Percentiles rank a stretch among this genome's conserved stretches.
Conservation (phyloP, 352 stramenopile species). For the Aphanomyces euteiches region DNA sequence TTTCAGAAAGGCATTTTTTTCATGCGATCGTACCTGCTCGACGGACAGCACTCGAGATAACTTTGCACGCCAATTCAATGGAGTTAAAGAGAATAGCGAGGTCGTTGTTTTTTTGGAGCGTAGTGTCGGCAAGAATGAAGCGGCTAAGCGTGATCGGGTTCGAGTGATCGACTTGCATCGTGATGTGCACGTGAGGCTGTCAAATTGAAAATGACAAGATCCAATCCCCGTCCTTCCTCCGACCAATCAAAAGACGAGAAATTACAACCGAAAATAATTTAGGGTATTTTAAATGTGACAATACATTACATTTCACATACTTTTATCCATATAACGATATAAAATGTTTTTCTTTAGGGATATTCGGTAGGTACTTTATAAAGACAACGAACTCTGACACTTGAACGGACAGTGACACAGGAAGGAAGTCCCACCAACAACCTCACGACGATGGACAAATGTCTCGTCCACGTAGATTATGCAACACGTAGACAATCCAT, state of each 20-base stretch:
- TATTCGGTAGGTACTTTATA: too few relatives aligned
- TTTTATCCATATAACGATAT: too few relatives aligned
- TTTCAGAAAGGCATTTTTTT: neutral
- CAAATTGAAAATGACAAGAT: constrained; percentile 3
- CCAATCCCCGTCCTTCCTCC: neutral
- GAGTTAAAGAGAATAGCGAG: constrained; percentile 95
- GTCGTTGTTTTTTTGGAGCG: constrained; percentile 90
- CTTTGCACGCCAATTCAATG: constrained; percentile 95
- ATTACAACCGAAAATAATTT: constrained; percentile 3
- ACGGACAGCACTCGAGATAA: constrained; percentile 95
- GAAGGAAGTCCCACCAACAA: too few relatives aligned
- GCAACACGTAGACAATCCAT: too few relatives aligned
- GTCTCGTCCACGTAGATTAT: too few relatives aligned
- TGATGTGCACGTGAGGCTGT: neutral
- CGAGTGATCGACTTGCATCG: constrained; percentile 54
- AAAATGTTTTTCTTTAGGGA: too few relatives aligned
- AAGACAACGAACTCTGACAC: too few relatives aligned
- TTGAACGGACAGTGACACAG: too few relatives aligned
- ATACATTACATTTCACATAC: too few relatives aligned
- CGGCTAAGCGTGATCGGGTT: constrained; percentile 92
- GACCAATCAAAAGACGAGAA: constrained; percentile 2
- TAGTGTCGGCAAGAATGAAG: constrained; percentile 92
- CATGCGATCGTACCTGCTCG: constrained; percentile 76
- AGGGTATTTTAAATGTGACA: neutral
- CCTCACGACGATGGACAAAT: too few relatives aligned